Conservation (phyloP, 2,329 filamentous ascomycete genomes). For the Ophiosphaerella herpotricha region DNA sequence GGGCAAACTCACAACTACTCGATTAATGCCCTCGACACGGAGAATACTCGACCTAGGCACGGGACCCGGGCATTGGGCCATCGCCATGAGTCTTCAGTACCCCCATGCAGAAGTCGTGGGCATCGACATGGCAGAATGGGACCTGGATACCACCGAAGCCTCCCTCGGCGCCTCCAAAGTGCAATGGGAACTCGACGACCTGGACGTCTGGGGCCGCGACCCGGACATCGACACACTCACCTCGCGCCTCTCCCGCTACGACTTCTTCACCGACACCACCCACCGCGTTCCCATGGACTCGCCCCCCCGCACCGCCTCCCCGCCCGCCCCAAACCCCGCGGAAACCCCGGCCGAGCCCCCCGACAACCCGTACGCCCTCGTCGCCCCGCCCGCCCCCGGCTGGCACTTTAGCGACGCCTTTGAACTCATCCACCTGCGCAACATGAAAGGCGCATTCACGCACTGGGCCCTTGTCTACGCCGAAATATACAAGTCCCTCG, state of each 20-base stretch:
- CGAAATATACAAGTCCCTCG: constrained; percentile 52
- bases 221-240: constrained; percentile 32
- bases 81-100: constrained; percentile 51
- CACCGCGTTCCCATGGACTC: constrained; percentile 23
- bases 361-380: constrained; percentile 28
- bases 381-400: constrained; percentile 29
- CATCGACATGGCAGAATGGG: constrained; percentile 55
- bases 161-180: constrained; percentile 32
- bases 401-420: constrained; percentile 57
- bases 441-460: constrained; percentile 53
- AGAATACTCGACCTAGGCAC: constrained; percentile 52
- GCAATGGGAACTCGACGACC: constrained; percentile 45
- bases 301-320: constrained; percentile 8
- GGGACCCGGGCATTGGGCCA: constrained; percentile 57
- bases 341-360: constrained; percentile 25
- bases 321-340: constrained; percentile 8
- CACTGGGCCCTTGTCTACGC: constrained; percentile 54
- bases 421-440: constrained; percentile 56
- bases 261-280: constrained; percentile 29
- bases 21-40: constrained; percentile 25
- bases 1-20: constrained; percentile 44
- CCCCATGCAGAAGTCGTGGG: constrained; percentile 55
- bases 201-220: constrained; percentile 42
- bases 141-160: constrained; percentile 55
- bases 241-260: constrained; percentile 24